Conservation (phyloP, 1,284 basidiomycete genomes). For the Xanthoconium separans region DNA sequence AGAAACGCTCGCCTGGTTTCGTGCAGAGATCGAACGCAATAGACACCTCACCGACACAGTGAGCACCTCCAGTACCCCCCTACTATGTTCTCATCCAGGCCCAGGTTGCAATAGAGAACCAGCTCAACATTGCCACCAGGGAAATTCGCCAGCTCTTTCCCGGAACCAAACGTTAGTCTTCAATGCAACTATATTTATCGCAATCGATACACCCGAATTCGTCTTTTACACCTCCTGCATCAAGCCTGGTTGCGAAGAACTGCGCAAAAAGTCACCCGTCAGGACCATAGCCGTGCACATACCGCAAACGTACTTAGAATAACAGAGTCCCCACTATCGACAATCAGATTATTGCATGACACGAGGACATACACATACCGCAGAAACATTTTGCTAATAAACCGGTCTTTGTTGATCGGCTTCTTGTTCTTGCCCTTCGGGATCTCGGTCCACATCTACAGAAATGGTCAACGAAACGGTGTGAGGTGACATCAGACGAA, state of each 20-base stretch:
- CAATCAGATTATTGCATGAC: constrained; percentile 11
- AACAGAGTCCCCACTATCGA: constrained; percentile 84
- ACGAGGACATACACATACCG: constrained; percentile 49
- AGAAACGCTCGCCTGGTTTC: constrained; percentile 72
- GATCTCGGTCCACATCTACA: constrained; percentile 97
- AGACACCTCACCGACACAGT: constrained; percentile 58
- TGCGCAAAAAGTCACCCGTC: constrained; percentile 33
- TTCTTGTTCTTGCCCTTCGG: constrained; percentile 99
- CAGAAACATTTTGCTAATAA: constrained; percentile 98
- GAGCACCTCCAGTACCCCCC: constrained; percentile 10
- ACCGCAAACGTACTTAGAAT: constrained; percentile 75
- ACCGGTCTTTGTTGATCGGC: constrained; percentile 97
- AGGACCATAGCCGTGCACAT: constrained; percentile 10
- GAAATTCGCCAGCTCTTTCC: constrained; percentile 54
- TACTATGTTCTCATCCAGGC: constrained; percentile 9
- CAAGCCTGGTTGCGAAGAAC: constrained; percentile 86
- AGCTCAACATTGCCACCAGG: constrained; percentile 47
- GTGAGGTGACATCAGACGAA: constrained; percentile 7
- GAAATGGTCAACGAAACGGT: constrained; percentile 7
- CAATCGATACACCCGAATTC: constrained; percentile 5
- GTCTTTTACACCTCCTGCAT: constrained; percentile 1
- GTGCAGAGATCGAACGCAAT: constrained; percentile 67
- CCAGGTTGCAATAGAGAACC: constrained; percentile 49
- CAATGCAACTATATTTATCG: constrained; percentile 3
- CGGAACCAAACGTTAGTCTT: background rate